These are phyloP conservation scores for Beauveria scarabaeidicola DNA, from an alignment of 2,329 filamentous ascomycete genomes.

Conservation along the genomic window DNA sequence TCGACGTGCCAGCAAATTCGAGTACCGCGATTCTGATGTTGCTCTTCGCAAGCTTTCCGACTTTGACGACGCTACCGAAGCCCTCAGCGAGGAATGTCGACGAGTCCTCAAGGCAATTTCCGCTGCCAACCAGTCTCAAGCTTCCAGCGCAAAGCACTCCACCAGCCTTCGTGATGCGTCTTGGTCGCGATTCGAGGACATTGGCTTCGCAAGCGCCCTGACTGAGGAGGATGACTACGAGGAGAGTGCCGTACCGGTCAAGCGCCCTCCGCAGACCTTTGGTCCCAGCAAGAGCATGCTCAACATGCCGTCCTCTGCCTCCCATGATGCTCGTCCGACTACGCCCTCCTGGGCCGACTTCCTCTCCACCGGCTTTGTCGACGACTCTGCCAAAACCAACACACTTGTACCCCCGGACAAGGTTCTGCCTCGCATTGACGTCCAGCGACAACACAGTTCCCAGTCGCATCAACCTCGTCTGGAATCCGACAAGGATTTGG, in stretches of 20 bases:
- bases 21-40: slow-evolving; percentile 82
- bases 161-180: slow-evolving; percentile 74
- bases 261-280: slow-evolving; percentile 24
- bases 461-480: slow-evolving; percentile 71
- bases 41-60: slow-evolving; percentile 80
- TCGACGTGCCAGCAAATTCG: slow-evolving; percentile 85
- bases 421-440: slow-evolving; percentile 75
- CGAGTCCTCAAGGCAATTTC: slow-evolving; percentile 86
- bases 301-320: slow-evolving; percentile 52
- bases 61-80: slow-evolving; percentile 80
- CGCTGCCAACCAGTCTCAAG: slow-evolving; percentile 75
- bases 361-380: slow-evolving; percentile 83
- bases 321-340: slow-evolving; percentile 69
- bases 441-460: slow-evolving; percentile 71
- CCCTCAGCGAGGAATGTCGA: slow-evolving; percentile 87
- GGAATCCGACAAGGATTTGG: slow-evolving; percentile 60
- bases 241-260: slow-evolving; percentile 34
- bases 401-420: slow-evolving; percentile 87
- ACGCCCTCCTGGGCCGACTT: slow-evolving; percentile 99
- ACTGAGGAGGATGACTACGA: slow-evolving; percentile 64
- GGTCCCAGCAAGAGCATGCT: slow-evolving; percentile 6
- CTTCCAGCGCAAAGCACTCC: slow-evolving; percentile 60
- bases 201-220: slow-evolving; percentile 73
- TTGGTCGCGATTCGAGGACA: slow-evolving; percentile 94
- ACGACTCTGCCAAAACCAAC: slow-evolving; percentile 58